Base-by-base conservation (phyloP, 306 rosid genomes). In the Neltuma alba region DNA sequence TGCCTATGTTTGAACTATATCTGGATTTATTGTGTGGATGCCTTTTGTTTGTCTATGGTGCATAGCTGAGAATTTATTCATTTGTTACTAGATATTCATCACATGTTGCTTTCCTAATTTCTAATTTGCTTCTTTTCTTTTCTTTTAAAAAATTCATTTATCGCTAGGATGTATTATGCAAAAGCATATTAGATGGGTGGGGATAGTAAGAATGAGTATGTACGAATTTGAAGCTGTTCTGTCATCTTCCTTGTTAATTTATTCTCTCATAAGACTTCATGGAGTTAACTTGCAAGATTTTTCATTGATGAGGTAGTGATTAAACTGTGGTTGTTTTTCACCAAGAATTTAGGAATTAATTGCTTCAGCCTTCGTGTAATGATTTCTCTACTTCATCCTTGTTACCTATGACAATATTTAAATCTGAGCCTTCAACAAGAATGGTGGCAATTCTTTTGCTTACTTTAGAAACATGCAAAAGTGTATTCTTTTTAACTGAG, bases 221-320 rank as follows among this genome's bases (percentile, higher is more conserved):
- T 25, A 2, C 9, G 7, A 16, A 41, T 75, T n/a, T 41, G 6
- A 41, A 75, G 21, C 30, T 38, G 31, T 60, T 10, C 42, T 20
- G 70, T 41, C 30, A 13, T 60, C 58, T 40, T 58, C 50, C 79
- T 10, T 63, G 40, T 50, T 77, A 0, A 21, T 50, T 58, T 77
- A 2, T 25, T 77, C 54, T 70, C 23, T 47, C 14, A 50, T 52
- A 50, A 65, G 52, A 36, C 58, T 50, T 9, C 70, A 64, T n/a
- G 20, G 27, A 38, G 13, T 10, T 45, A 21, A 6, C 52, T 61
- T 21, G 23, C 50, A 48, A n/a, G 80, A 47, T n/a, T 14, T 33
- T 30, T 60, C 21, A 31, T 20, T 36, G 23, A 25, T 14, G 25
- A 48, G 40, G 40, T 9, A 65, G 74, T 23, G 80, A 77, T 31